Evolutionary conservation across 2,329 filamentous ascomycete genomes (phyloP).

Genomic region (Raffaelea ambrosiae): DNA sequence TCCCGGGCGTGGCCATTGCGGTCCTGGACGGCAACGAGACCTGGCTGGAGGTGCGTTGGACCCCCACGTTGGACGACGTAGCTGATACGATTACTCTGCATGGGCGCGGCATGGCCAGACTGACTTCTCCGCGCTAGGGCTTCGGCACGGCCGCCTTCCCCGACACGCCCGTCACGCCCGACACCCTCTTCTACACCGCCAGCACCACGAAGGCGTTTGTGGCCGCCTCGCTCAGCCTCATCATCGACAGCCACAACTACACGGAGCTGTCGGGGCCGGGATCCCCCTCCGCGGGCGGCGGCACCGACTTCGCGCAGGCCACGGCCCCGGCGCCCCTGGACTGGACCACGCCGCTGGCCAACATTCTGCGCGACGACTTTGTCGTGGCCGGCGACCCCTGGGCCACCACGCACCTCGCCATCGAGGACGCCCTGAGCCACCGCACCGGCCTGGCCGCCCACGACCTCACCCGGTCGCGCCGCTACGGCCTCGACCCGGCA

Average conservation of each 20-base stretch:
- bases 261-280: slow-evolving; percentile 9
- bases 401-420: slow-evolving; percentile 35
- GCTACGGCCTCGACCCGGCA: slow-evolving; percentile 19
- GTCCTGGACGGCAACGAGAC: slow-evolving; percentile 36
- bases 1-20: slow-evolving; percentile 39
- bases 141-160: slow-evolving; percentile 31
- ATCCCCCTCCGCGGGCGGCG: slow-evolving; percentile 10
- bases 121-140: slow-evolving; percentile 23
- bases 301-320: too few species aligned
- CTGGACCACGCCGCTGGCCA: slow-evolving; percentile 36
- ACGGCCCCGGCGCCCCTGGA: too few species aligned
- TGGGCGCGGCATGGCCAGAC: neutral
- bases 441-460: slow-evolving; percentile 38
- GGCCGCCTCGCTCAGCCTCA: slow-evolving; percentile 36
- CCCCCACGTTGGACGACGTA: too few species aligned
- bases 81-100: neutral
- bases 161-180: slow-evolving; percentile 28
- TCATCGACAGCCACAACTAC: slow-evolving; percentile 35
- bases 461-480: slow-evolving; percentile 23
- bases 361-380: slow-evolving; percentile 42
- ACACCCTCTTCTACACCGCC: slow-evolving; percentile 44
- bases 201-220: slow-evolving; percentile 48
- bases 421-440: slow-evolving; percentile 46
- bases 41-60: slow-evolving; percentile 27
- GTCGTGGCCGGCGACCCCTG: slow-evolving; percentile 30